Evolutionary conservation across 768 basidiomycete genomes (phyloP).

Genomic region (Naganishia vaughanmartiniae): DNA sequence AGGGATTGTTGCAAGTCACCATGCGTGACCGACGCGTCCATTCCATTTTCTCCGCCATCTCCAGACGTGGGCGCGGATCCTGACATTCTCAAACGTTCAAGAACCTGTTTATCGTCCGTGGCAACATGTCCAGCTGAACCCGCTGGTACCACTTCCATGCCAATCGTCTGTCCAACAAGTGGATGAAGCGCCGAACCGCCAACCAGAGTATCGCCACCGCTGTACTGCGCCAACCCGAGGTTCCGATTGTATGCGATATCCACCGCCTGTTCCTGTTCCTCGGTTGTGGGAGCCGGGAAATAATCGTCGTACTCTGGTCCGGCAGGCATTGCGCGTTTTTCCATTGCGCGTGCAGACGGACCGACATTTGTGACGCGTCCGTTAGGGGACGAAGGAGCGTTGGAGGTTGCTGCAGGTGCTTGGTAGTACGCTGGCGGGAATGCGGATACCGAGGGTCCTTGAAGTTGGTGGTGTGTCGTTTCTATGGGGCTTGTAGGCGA

Average conservation of each 20-base stretch:
- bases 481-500: not conserved
- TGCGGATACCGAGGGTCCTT: not conserved
- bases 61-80: slow-evolving; percentile 37
- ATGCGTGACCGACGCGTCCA: not conserved
- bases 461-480: not conserved
- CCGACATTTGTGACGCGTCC: not conserved
- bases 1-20: not conserved
- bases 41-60: not conserved
- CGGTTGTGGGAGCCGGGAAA: slow-evolving; percentile 49
- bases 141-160: slow-evolving; percentile 23
- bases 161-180: not conserved
- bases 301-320: slow-evolving; percentile 32
- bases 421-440: slow-evolving; percentile 30
- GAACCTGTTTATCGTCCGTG: slow-evolving; percentile 49
- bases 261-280: slow-evolving; percentile 45
- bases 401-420: not conserved
- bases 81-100: slow-evolving; percentile 46
- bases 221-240: slow-evolving; percentile 37
- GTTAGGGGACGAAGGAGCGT: not conserved
- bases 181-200: not conserved
- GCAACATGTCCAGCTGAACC: slow-evolving; percentile 40
- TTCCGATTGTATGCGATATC: slow-evolving; percentile 38
- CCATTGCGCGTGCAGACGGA: slow-evolving; percentile 19
- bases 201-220: not conserved
- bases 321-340: slow-evolving; percentile 24